Conservation (phyloP, 805 yeast genomes). For the Lipomyces japonicus region DNA sequence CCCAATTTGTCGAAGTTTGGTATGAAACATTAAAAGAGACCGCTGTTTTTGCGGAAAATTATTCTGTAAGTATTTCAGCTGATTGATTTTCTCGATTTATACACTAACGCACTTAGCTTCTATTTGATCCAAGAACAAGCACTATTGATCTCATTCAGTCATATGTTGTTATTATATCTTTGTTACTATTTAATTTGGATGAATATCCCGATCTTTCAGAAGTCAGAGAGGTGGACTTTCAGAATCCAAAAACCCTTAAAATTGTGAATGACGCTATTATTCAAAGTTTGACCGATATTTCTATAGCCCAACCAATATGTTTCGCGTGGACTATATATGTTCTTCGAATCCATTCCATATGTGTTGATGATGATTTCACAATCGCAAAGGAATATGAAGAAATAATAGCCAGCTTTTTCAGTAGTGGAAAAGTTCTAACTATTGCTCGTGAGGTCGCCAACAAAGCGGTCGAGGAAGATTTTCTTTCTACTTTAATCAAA, state of each 20-base stretch:
- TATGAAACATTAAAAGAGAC: background rate
- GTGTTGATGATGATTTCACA: constrained; percentile 12
- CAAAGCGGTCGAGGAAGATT: constrained; percentile 6
- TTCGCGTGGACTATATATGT: constrained; percentile 16
- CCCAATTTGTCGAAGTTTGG: constrained; percentile 4
- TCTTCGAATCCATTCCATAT: constrained; percentile 4
- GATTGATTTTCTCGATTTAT: constrained; percentile 1
- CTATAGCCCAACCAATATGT: constrained; percentile 17
- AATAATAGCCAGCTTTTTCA: background rate
- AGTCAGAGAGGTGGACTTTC: background rate
- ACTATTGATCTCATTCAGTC: background rate
- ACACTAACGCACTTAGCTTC: constrained; percentile 1
- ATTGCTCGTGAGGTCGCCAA: constrained; percentile 24
- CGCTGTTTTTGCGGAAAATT: background rate
- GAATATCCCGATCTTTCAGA: constrained; percentile 5
- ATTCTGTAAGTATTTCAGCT: background rate
- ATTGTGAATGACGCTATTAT: constrained; percentile 6
- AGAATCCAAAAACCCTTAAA: constrained; percentile 5
- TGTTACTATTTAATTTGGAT: constrained; percentile 4
- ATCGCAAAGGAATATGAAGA: background rate
- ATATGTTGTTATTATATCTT: constrained; percentile 1
- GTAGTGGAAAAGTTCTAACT: background rate
- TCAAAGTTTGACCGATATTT: constrained; percentile 3
- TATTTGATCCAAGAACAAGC: background rate
- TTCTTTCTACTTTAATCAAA: constrained; percentile 3